These are phyloP conservation scores for Suhomyces sp. DNA, from an alignment of 805 yeast species.

Conservation along the genomic window DNA sequence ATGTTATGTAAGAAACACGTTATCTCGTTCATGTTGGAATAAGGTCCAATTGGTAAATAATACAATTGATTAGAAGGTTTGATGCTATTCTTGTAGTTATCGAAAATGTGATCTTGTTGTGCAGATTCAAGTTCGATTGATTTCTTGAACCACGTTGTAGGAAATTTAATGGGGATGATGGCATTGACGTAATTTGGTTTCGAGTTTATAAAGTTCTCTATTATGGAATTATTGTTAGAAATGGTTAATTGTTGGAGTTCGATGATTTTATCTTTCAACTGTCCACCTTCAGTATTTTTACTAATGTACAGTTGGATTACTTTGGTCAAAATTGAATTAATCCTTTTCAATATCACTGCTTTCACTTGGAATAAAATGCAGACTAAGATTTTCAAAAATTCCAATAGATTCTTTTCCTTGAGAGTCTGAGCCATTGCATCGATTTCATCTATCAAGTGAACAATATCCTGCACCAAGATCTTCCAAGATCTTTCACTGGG, in stretches of 20 bases:
- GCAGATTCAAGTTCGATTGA: slow-evolving; percentile 11
- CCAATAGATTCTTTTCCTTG: slow-evolving; percentile 15
- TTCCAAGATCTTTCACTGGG: slow-evolving; percentile 33
- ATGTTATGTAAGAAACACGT: slow-evolving; percentile 30
- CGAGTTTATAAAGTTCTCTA: slow-evolving; percentile 25
- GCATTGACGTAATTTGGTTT: slow-evolving; percentile 26
- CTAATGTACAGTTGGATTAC: slow-evolving; percentile 22
- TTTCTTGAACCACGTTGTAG: slow-evolving; percentile 30
- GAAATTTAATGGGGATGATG: slow-evolving; percentile 29
- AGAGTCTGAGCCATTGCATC: slow-evolving; percentile 5
- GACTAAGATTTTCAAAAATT: slow-evolving; percentile 20
- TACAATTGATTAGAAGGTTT: slow-evolving; percentile 25
- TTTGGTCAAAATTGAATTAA: slow-evolving; percentile 25
- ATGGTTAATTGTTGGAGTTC: slow-evolving; percentile 29
- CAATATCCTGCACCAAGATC: slow-evolving; percentile 31
- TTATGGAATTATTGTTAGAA: slow-evolving; percentile 21
- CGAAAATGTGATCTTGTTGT: slow-evolving; percentile 10
- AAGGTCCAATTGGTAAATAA: slow-evolving; percentile 39
- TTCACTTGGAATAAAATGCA: slow-evolving; percentile 30
- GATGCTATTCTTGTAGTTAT: slow-evolving; percentile 13
- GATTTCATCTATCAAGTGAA: slow-evolving; percentile 19
- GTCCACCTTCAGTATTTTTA: slow-evolving; percentile 12
- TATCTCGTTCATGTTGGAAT: slow-evolving; percentile 34
- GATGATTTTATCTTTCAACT: slow-evolving; percentile 21
- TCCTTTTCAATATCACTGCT: slow-evolving; percentile 31